These are phyloP conservation scores for Tolypocladium amazonense DNA, from an alignment of 2,329 filamentous ascomycete genomes.

Conservation along the genomic window DNA sequence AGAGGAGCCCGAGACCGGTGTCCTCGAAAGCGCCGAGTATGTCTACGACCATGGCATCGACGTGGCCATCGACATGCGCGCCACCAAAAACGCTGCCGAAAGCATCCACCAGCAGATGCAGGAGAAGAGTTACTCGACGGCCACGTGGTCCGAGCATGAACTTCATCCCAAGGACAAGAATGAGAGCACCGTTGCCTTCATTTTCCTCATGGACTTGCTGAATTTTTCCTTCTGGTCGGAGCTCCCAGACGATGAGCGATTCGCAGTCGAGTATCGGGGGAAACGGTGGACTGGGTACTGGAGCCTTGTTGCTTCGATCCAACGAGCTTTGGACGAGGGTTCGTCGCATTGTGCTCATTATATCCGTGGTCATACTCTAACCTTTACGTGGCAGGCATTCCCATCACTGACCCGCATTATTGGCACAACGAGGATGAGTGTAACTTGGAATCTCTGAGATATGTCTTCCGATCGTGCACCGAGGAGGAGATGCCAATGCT, in stretches of 20 bases:
- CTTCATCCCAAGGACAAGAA: conserved; percentile 79
- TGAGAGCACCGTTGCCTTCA: conserved; percentile 74
- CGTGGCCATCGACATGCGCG: conserved; percentile 74
- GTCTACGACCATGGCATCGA: conserved; percentile 91
- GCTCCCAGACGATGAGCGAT: conserved; percentile 56
- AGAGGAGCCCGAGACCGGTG: conserved; percentile 63
- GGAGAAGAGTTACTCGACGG: conserved; percentile 69
- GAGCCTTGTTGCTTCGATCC: conserved; percentile 80
- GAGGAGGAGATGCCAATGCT: conserved; percentile 82
- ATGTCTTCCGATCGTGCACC: conserved; percentile 80
- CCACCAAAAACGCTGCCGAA: conserved; percentile 72
- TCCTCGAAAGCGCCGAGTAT: conserved; percentile 72
- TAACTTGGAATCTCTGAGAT: conserved; percentile 58
- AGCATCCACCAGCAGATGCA: conserved; percentile 76
- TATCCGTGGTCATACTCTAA: background rate
- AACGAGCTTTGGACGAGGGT: conserved; percentile 81
- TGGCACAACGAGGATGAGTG: conserved; percentile 73
- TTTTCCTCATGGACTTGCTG: conserved; percentile 93
- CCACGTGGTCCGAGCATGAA: conserved; percentile 80
- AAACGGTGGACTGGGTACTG: conserved; percentile 89
- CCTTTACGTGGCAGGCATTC: conserved; percentile 49
- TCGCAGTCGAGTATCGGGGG: conserved; percentile 71
- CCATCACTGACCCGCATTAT: conserved; percentile 79
- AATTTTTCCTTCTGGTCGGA: conserved; percentile 98
- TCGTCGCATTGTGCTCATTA: conserved; percentile 5